Evolutionary conservation across 2,329 filamentous ascomycete genomes (phyloP).

Genomic region (Penicillium paneum): DNA sequence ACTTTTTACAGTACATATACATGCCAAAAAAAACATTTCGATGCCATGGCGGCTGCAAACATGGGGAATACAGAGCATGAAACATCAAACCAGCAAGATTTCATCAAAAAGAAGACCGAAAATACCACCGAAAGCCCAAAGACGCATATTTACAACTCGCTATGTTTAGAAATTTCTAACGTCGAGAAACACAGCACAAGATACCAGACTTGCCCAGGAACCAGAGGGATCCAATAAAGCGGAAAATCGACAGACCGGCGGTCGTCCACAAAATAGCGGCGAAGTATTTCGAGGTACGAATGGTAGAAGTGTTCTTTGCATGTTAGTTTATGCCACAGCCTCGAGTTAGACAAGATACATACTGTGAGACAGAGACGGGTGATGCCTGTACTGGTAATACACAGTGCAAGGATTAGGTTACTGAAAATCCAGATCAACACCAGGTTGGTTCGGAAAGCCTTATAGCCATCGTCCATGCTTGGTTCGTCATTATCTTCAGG

Average conservation of each 20-base stretch:
- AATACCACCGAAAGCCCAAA: not conserved
- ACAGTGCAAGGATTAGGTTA: slow-evolving; percentile 76
- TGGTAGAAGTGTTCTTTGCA: slow-evolving; percentile 59
- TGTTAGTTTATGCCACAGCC: not conserved
- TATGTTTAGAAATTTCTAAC: slow-evolving; percentile 43
- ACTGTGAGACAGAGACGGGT: slow-evolving; percentile 77
- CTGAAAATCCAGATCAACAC: slow-evolving; percentile 91
- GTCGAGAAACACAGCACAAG: slow-evolving; percentile 87
- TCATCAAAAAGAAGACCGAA: not conserved
- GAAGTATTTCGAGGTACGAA: slow-evolving; percentile 84
- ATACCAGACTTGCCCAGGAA: slow-evolving; percentile 91
- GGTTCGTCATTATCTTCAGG: slow-evolving; percentile 73
- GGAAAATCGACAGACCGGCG: slow-evolving; percentile 73
- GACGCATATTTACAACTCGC: slow-evolving; percentile 7
- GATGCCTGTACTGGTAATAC: slow-evolving; percentile 83
- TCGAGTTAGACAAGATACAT: slow-evolving; percentile 47
- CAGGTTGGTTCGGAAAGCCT: slow-evolving; percentile 94
- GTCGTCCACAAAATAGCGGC: slow-evolving; percentile 83
- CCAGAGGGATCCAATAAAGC: slow-evolving; percentile 86
- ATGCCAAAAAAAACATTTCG: not conserved
- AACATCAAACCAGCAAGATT: not conserved
- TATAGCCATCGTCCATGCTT: slow-evolving; percentile 93
- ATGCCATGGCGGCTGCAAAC: not conserved
- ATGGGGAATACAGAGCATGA: slow-evolving; percentile 3
- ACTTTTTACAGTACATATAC: slow-evolving; percentile 4